Evolutionary conservation across 176 grass and related monocot genomes (phyloP).

Genomic region (Juncus effusus): DNA sequence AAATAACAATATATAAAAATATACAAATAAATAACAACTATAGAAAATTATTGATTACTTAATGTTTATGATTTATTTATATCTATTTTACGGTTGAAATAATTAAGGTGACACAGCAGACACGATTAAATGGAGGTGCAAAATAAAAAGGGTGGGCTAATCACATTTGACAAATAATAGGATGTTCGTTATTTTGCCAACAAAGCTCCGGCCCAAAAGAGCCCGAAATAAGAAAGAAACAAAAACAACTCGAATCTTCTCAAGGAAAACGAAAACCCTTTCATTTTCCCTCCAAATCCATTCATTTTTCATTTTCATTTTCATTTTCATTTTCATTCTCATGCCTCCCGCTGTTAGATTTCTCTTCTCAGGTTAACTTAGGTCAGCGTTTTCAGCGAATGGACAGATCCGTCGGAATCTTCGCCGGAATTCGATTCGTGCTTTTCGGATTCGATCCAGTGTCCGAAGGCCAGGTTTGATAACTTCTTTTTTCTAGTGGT

Average conservation of each 20-base stretch:
- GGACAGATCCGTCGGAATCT: slow-evolving; percentile 39
- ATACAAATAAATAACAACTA: no score
- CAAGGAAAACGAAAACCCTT: slow-evolving; percentile 27
- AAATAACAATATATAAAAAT: no score
- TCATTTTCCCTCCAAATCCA: slow-evolving; percentile 21
- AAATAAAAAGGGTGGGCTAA: no score
- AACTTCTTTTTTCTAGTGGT: background rate
- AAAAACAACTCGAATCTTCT: slow-evolving; percentile 15
- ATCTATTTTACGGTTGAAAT: no score
- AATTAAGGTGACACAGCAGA: no score
- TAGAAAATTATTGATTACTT: no score
- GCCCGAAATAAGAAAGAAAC: no score
- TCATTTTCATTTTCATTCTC: slow-evolving; percentile 13
- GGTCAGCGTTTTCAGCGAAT: slow-evolving; percentile 28
- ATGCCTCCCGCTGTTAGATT: background rate
- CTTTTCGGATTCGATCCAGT: slow-evolving; percentile 66
- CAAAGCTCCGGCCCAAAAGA: no score
- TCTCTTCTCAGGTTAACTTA: background rate
- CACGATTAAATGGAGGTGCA: no score
- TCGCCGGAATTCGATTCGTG: slow-evolving; percentile 65
- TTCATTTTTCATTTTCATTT: slow-evolving; percentile 8
- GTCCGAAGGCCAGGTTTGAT: slow-evolving; percentile 55
- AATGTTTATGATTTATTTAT: no score
- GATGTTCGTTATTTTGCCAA: no score
- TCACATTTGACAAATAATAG: no score